Evolutionary conservation across 2,329 filamentous ascomycete genomes (phyloP).

Genomic region (Balansia obtecta): DNA sequence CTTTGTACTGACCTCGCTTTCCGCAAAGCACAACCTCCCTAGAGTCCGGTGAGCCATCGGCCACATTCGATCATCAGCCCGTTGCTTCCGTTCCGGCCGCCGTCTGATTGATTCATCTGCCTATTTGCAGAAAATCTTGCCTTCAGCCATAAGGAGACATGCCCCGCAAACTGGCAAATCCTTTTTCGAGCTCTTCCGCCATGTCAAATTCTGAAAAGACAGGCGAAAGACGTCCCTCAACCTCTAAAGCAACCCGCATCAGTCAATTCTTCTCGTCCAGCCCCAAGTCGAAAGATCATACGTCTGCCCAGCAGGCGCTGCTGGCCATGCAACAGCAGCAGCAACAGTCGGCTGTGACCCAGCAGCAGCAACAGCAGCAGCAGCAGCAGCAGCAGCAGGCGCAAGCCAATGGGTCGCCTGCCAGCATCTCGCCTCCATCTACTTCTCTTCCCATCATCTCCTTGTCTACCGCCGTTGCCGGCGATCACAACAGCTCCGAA

Average conservation of each 20-base stretch:
- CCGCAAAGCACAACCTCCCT: background rate
- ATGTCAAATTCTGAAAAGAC: slow-evolving; percentile 35
- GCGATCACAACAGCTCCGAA: slow-evolving; percentile 60
- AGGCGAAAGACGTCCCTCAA: slow-evolving; percentile 45
- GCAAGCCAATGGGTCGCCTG: slow-evolving; percentile 32
- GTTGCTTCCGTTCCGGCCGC: background rate
- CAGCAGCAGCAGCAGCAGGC: slow-evolving; percentile 9
- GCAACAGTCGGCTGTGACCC: slow-evolving; percentile 4
- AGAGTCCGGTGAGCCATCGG: slow-evolving; percentile 1
- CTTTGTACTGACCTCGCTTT: slow-evolving; percentile 3
- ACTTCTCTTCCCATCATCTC: slow-evolving; percentile 82
- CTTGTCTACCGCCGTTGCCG: slow-evolving; percentile 71
- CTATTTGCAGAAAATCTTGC: background rate
- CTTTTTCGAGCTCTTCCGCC: slow-evolving; percentile 39
- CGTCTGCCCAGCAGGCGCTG: slow-evolving; percentile 53
- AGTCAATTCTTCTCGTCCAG: slow-evolving; percentile 73
- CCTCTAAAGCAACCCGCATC: slow-evolving; percentile 63
- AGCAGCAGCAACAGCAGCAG: slow-evolving; percentile 24
- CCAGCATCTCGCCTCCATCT: slow-evolving; percentile 57
- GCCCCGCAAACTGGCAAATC: slow-evolving; percentile 47
- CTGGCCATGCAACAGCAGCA: slow-evolving; percentile 48
- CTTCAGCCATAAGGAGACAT: slow-evolving; percentile 27
- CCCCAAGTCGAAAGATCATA: slow-evolving; percentile 59
- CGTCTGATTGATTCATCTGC: background rate
- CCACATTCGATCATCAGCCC: background rate